Evolutionary conservation across 306 rosid genomes (phyloP).

Genomic region (Ormosia semicastrata): DNA sequence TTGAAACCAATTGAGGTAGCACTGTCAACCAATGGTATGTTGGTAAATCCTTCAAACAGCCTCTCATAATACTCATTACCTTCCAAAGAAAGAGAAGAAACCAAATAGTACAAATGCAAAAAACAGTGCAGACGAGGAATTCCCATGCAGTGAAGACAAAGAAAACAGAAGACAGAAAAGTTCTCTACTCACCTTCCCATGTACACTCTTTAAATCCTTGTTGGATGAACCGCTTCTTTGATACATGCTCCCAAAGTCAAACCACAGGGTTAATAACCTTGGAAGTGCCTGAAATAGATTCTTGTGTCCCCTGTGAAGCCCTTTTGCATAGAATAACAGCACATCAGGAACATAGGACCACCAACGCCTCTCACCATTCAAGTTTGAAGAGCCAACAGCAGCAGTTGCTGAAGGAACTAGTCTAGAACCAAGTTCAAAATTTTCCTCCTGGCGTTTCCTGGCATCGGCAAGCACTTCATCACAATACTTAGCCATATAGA

Average conservation of each 20-base stretch:
- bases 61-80: constrained; percentile 68
- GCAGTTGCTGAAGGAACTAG: constrained; percentile 47
- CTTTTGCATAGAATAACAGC: constrained; percentile 85
- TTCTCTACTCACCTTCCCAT: constrained; percentile 50
- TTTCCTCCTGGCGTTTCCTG: constrained; percentile 93
- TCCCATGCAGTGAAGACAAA: constrained; percentile 25
- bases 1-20: constrained; percentile 95
- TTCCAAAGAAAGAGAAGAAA: constrained; percentile 39
- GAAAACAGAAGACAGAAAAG: constrained; percentile 17
- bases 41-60: constrained; percentile 93
- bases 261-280: constrained; percentile 93
- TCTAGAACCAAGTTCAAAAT: constrained; percentile 55
- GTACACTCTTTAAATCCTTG: constrained; percentile 64
- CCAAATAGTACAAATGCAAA: constrained; percentile 20
- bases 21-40: constrained; percentile 92
- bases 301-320: constrained; percentile 94
- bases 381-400: constrained; percentile 60
- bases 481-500: constrained; percentile 87
- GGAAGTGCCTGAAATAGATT: constrained; percentile 98
- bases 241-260: constrained; percentile 90
- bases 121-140: constrained; percentile 14
- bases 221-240: constrained; percentile 61
- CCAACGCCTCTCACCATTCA: constrained; percentile 72
- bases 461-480: constrained; percentile 96
- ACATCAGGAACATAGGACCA: constrained; percentile 90